Conservation (phyloP, 257 asterid species). For the Eucommia ulmoides region DNA sequence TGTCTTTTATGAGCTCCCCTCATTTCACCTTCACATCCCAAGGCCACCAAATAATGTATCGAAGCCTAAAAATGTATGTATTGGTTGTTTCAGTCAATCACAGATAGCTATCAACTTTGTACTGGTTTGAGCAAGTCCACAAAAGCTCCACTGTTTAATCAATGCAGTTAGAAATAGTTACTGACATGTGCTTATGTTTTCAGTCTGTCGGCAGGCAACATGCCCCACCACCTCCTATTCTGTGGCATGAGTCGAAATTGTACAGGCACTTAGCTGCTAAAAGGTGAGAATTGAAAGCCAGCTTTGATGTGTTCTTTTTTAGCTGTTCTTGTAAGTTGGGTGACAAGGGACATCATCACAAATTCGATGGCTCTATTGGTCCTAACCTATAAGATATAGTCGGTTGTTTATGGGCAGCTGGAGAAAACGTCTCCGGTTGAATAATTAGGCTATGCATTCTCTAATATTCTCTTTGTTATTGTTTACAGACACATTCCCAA, state of each 20-base stretch:
- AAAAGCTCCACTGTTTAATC: not conserved
- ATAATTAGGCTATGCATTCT: not conserved
- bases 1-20: slow-evolving; percentile 37
- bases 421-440: not conserved
- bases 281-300: slow-evolving; percentile 23
- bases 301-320: slow-evolving; percentile 6
- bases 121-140: not conserved
- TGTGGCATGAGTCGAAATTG: slow-evolving; percentile 32
- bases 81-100: not conserved
- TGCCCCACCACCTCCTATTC: slow-evolving; percentile 18
- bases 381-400: not conserved
- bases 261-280: slow-evolving; percentile 5
- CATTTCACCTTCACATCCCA: slow-evolving; percentile 41
- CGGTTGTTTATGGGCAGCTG: not conserved
- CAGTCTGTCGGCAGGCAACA: slow-evolving; percentile 26
- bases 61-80: slow-evolving; percentile 34
- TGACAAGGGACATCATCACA: not conserved
- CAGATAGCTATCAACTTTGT: not conserved
- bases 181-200: slow-evolving; percentile 10
- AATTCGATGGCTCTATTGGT: not conserved
- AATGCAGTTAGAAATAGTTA: slow-evolving; percentile 1
- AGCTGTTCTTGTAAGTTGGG: not conserved
- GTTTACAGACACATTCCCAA: slow-evolving; percentile 23
- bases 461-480: not conserved
- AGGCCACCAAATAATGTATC: slow-evolving; percentile 33